Percentiles rank a stretch among this genome's conserved stretches.
These are phyloP conservation scores for Polytrichum formosum DNA, from an alignment of 225 moss, liverwort and hornwort genomes.

Conservation along the genomic window DNA sequence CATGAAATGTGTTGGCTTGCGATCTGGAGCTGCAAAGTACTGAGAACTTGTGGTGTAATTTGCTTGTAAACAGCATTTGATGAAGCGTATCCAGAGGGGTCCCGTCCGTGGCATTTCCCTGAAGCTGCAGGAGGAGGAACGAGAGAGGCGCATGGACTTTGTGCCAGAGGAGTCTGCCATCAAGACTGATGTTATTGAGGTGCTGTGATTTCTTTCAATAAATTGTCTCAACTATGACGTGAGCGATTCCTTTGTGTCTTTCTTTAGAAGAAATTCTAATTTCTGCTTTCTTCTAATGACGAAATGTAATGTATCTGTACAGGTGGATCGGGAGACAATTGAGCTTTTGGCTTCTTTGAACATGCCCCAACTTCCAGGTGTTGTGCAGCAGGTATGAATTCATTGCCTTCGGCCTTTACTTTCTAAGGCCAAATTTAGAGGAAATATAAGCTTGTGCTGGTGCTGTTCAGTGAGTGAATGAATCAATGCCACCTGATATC, in stretches of 20 bases:
- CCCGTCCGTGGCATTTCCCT: slow-evolving; percentile 45
- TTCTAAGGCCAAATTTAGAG: too few species aligned
- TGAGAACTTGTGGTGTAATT: neutral
- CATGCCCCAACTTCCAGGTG: slow-evolving; percentile 79
- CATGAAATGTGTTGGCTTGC: neutral
- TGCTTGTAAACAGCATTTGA: slow-evolving; percentile 34
- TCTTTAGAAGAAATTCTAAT: too few species aligned
- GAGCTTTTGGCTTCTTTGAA: slow-evolving; percentile 70
- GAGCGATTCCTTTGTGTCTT: too few species aligned
- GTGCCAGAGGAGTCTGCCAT: slow-evolving; percentile 88
- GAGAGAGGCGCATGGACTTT: slow-evolving; percentile 82
- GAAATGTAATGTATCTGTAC: neutral
- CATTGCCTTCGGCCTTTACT: neutral
- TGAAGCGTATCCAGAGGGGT: slow-evolving; percentile 69
- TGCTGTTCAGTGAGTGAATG: too few species aligned
- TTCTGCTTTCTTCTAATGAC: neutral
- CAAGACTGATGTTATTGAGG: slow-evolving; percentile 92
- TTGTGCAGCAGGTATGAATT: slow-evolving; percentile 61
- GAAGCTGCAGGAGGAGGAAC: slow-evolving; percentile 62
- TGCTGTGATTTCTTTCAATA: neutral
- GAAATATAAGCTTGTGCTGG: too few species aligned
- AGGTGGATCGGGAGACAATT: slow-evolving; percentile 78
- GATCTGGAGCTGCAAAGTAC: too few species aligned
- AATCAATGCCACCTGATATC: too few species aligned
- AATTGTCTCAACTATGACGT: too few species aligned